These are phyloP conservation scores for Dunaliella primolecta DNA, from an alignment of 139 green algal genomes.

Conservation along the genomic window DNA sequence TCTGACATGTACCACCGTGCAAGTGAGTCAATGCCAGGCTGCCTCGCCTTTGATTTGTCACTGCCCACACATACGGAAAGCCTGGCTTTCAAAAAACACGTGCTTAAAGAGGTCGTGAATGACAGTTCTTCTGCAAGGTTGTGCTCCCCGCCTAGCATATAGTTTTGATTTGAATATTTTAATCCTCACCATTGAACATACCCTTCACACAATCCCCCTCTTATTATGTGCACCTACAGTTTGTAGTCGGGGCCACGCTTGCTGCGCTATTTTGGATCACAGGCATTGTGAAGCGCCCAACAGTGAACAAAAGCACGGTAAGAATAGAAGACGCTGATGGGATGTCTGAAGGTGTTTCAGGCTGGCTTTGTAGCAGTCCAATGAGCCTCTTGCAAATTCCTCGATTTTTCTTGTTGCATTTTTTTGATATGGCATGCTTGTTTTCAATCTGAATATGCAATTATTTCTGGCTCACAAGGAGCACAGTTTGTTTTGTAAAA, in stretches of 20 bases:
- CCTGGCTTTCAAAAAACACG: neutral
- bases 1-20: constrained; percentile 82
- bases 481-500: no score
- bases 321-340: neutral
- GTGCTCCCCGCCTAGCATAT: neutral
- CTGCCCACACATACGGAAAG: no score
- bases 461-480: no score
- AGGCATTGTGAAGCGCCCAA: constrained; percentile 64
- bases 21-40: constrained; percentile 38
- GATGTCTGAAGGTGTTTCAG: neutral
- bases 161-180: neutral
- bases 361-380: neutral
- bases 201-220: neutral
- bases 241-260: constrained; percentile 71
- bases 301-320: constrained; percentile 48
- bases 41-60: neutral
- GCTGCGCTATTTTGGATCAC: constrained; percentile 68
- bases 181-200: neutral
- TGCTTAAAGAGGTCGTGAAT: neutral
- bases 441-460: no score
- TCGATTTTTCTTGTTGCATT: neutral
- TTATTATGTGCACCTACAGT: constrained; percentile 57
- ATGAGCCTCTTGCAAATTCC: neutral
- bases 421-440: no score
- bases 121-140: neutral